Evolutionary conservation across 148 eudicot genomes (phyloP), one percentile per base, ranked within the genome.

Genomic region (Pouteria glomerata): DNA sequence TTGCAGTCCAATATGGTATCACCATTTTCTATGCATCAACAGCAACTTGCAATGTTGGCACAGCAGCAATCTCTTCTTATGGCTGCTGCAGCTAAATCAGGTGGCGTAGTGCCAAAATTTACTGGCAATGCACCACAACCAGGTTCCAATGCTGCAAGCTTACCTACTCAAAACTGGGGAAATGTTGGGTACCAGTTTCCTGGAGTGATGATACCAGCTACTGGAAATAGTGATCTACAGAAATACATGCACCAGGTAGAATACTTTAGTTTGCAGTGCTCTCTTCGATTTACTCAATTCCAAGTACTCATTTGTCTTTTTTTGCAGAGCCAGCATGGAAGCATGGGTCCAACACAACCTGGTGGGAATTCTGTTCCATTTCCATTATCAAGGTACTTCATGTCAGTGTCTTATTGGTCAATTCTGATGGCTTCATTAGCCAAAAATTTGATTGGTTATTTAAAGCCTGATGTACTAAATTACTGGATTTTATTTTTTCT

Each of bases 51-150:
- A 35, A 81, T 91, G 90, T 76, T 95, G 50, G 96, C 97, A 66
- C 98, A 95, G 73, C 98, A 95, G 63, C 98, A 95, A 66, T 80
- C 91, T 42, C 84, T 95, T 80, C 82, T 91, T 63, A 86, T 95
- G 90, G 97, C 97, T 27, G 98, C 97, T 27, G 95, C 98, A 8
- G 89, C 87, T 75, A 90, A 87, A 78, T 79, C 90, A 44, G 84
- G 80, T 70, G 86, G 86, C 48, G 91, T 82, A 24, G 68, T 73
- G 61, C 82, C 89, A 41, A 87, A 89, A 75, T 42, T 76, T 70
- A 77, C 85, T 29, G 82, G 57, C 56, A 84, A 82, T 74, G 34
- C 73, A 47, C 87, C 74, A 74, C 91, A 81, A 41, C 78, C 85
- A 23, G 87, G 87, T 64, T 53, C 81, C 29, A 87, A 78, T 69